These are phyloP conservation scores for Chaetomium fimeti DNA, from an alignment of 495 filamentous ascomycete species.

Conservation along the genomic window DNA sequence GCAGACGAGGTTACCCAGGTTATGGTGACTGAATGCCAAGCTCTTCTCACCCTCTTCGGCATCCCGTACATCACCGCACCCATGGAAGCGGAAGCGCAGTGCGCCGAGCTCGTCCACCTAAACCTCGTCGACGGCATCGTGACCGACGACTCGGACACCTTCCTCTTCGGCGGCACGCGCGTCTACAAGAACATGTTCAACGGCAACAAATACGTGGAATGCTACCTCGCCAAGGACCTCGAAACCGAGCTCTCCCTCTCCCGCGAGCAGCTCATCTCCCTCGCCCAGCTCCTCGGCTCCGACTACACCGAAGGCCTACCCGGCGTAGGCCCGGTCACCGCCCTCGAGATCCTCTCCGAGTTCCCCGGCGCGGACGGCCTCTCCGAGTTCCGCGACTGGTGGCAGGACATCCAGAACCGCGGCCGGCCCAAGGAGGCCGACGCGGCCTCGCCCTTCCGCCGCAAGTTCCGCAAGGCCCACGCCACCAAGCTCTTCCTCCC, in stretches of 20 bases:
- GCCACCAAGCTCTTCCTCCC: constrained; percentile 83
- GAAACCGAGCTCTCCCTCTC: constrained; percentile 86
- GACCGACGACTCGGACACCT: constrained; percentile 97
- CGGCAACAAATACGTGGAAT: constrained; percentile 93
- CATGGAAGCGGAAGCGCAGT: constrained; percentile 99
- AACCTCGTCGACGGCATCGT: constrained; percentile 95
- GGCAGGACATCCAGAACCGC: constrained; percentile 67
- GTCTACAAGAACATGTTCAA: constrained; percentile 99
- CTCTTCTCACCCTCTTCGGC: constrained; percentile 84
- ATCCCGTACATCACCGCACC: constrained; percentile 95
- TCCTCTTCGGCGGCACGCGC: constrained; percentile 91
- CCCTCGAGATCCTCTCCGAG: constrained; percentile 88
- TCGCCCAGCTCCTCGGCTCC: constrained; percentile 85
- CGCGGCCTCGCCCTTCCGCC: constrained; percentile 60
- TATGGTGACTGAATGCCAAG: constrained; percentile 94
- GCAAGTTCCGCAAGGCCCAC: constrained; percentile 74
- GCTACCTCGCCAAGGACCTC: constrained; percentile 83
- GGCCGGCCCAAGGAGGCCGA: constrained; percentile 53
- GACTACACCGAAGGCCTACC: constrained; percentile 94
- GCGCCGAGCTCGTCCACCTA: constrained; percentile 81
- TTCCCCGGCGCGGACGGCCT: constrained; percentile 60
- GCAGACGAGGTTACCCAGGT: constrained; percentile 92
- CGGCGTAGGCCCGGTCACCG: constrained; percentile 88
- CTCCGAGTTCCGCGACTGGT: constrained; percentile 80
- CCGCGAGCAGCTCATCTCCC: constrained; percentile 74